Conservation (phyloP, 2,329 filamentous ascomycete species). For the Fusarium guadeloupense region DNA sequence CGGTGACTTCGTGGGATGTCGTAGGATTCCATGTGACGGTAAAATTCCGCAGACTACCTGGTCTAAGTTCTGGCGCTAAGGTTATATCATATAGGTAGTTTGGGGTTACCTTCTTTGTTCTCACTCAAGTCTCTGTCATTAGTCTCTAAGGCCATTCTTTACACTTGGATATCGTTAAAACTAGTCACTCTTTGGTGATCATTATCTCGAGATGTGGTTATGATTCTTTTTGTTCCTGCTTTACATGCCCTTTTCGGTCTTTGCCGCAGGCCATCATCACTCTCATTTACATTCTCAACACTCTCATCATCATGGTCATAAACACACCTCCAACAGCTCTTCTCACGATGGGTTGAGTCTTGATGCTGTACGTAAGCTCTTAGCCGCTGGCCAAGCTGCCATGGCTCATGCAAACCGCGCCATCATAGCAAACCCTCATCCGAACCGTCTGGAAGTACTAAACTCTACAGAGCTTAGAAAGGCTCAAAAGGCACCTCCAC, state of each 20-base stretch:
- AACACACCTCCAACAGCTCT: conserved; percentile 6
- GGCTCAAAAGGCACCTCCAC: conserved; percentile 8
- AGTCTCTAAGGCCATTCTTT: neutral
- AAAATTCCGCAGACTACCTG: neutral
- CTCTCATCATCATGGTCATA: neutral
- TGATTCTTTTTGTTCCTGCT: conserved; percentile 6
- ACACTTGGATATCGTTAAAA: conserved; percentile 1
- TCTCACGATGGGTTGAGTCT: conserved; percentile 1
- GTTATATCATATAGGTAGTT: neutral
- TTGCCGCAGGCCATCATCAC: conserved; percentile 2
- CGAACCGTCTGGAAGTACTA: conserved; percentile 6
- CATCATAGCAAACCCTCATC: conserved; percentile 10
- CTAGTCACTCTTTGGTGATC: neutral
- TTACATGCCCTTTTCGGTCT: conserved; percentile 4
- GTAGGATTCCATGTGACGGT: neutral
- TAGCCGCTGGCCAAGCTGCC: conserved; percentile 8
- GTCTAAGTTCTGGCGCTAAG: neutral
- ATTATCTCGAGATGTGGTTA: neutral
- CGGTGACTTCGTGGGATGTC: neutral
- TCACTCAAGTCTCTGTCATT: neutral
- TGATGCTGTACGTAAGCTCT: neutral
- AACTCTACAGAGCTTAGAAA: conserved; percentile 10
- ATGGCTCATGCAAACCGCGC: conserved; percentile 9
- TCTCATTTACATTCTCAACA: neutral
- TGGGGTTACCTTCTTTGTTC: neutral